Base-by-base conservation (phyloP, 345 rosid genomes). In the Streptanthus diversifolius region DNA sequence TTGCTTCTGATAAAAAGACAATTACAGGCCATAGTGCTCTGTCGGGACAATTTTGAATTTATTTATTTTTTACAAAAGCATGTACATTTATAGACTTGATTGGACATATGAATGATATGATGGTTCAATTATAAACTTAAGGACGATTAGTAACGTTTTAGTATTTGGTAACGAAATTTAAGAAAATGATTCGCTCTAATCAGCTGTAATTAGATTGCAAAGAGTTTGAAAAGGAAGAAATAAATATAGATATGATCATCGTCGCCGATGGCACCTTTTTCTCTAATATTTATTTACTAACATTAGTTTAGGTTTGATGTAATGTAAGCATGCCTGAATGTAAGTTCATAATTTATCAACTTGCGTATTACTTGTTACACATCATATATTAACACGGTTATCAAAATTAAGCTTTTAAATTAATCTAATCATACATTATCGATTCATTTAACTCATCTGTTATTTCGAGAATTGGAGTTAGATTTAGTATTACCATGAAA, bases 1-100 rank as follows among this genome's bases (percentile, higher is more conserved):
- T 65, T 64, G 58, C 41, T 33, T 73, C 19, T 27, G 17, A 64
- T 44, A 47, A 44, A 27, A 51, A 49, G 72, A 67, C 73, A 59
- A 57, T 25, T 65, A 57, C 73, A 68, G 54, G 63, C 17, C 55
- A 75, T 68, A 7, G 17, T 75, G 74, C n/a, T 67, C 15, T 75
- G 79, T 75, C 63, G 68, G 54, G 68, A 30, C 55, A 39, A 58
- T 67, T 36, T 36, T 65, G 53, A 22, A 32, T 66, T 13, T 27
- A 14, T 5, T 18, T 24, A 3, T 41, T 19, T 25, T 17, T 59
- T 25, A 24, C 29, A 66, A 49, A 39, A 40, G 17, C 62, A 67
- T 74, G 12, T 58, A 15, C 18, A 27, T 15, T 24, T 66, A 59
- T 6, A 21, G 3, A 47, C 7, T 51, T 59, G 68, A 59, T 49